Evolutionary conservation across 2,329 filamentous ascomycete genomes (phyloP).

Genomic region (Aspergillus luchuensis): DNA sequence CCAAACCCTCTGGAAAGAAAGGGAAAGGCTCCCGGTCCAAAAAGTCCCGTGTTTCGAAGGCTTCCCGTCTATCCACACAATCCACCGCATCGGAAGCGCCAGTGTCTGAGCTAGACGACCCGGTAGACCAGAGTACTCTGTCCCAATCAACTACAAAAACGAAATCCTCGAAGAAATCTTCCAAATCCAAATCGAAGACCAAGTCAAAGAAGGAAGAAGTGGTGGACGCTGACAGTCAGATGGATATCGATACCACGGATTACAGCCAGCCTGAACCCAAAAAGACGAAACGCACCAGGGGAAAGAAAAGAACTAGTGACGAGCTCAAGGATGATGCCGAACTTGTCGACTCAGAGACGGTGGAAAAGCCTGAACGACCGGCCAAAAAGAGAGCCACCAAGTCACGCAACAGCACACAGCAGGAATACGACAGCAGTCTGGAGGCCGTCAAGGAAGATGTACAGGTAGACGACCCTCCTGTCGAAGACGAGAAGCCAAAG

Average conservation of each 20-base stretch:
- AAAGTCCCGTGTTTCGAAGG: slow-evolving; percentile 66
- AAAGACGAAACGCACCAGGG: slow-evolving; percentile 45
- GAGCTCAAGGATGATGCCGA: slow-evolving; percentile 45
- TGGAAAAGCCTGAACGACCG: slow-evolving; percentile 43
- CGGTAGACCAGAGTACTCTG: slow-evolving; percentile 61
- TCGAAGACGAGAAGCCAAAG: slow-evolving; percentile 43
- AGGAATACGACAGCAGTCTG: slow-evolving; percentile 40
- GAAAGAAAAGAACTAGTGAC: slow-evolving; percentile 66
- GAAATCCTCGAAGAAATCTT: slow-evolving; percentile 54
- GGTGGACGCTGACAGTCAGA: slow-evolving; percentile 46
- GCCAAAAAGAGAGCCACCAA: slow-evolving; percentile 62
- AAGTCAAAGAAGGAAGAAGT: slow-evolving; percentile 45
- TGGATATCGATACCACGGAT: slow-evolving; percentile 34
- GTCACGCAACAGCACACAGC: slow-evolving; percentile 52
- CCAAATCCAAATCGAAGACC: slow-evolving; percentile 39
- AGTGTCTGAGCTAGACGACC: slow-evolving; percentile 49
- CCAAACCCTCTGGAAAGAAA: slow-evolving; percentile 53
- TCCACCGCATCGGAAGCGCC: slow-evolving; percentile 51
- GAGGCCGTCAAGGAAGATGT: slow-evolving; percentile 33
- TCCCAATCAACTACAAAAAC: slow-evolving; percentile 50
- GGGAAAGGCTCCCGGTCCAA: slow-evolving; percentile 59
- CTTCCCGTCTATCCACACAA: slow-evolving; percentile 63
- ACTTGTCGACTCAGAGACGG: slow-evolving; percentile 16
- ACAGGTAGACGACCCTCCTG: slow-evolving; percentile 13
- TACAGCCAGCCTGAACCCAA: slow-evolving; percentile 31